Conservation (phyloP, 495 filamentous ascomycete species). For the Xylaria nigripes region DNA sequence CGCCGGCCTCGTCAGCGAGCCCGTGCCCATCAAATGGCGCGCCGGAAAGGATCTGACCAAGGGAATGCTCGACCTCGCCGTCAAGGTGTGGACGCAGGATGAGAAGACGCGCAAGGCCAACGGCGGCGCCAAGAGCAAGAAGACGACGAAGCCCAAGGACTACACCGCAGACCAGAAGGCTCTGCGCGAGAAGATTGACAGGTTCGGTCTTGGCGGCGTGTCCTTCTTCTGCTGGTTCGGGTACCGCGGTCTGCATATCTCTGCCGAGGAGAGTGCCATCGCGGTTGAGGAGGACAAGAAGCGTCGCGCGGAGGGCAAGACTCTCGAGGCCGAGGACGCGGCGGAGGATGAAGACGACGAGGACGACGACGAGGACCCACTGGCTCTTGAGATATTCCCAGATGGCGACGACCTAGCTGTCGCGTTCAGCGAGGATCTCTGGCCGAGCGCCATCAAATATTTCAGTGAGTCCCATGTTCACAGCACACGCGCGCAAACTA, state of each 20-base stretch:
- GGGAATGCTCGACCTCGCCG: conserved; percentile 65
- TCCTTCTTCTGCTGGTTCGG: conserved; percentile 90
- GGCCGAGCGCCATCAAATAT: conserved; percentile 77
- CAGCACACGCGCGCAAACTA: neutral
- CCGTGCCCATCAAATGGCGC: conserved; percentile 85
- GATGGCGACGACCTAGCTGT: conserved; percentile 73
- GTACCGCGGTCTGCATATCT: conserved; percentile 57
- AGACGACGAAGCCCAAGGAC: conserved; percentile 34
- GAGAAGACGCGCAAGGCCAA: conserved; percentile 31
- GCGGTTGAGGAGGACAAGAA: conserved; percentile 52
- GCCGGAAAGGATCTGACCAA: conserved; percentile 69
- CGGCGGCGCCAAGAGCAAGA: conserved; percentile 41
- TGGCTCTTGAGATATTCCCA: conserved; percentile 67
- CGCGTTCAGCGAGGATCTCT: conserved; percentile 75
- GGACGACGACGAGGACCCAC: conserved; percentile 43
- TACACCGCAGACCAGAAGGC: conserved; percentile 43
- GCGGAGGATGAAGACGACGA: conserved; percentile 48
- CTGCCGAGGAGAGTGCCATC: conserved; percentile 57
- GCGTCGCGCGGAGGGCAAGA: conserved; percentile 48
- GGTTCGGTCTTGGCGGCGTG: conserved; percentile 46
- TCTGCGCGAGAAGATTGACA: conserved; percentile 47
- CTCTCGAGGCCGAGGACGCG: conserved; percentile 40
- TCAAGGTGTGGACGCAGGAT: conserved; percentile 59
- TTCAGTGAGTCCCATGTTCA: conserved; percentile 57
- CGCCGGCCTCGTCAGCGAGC: conserved; percentile 71